phyloP scores from a whole-genome alignment of 208 protist species.

The Acanthamoeba triangularis region DNA sequence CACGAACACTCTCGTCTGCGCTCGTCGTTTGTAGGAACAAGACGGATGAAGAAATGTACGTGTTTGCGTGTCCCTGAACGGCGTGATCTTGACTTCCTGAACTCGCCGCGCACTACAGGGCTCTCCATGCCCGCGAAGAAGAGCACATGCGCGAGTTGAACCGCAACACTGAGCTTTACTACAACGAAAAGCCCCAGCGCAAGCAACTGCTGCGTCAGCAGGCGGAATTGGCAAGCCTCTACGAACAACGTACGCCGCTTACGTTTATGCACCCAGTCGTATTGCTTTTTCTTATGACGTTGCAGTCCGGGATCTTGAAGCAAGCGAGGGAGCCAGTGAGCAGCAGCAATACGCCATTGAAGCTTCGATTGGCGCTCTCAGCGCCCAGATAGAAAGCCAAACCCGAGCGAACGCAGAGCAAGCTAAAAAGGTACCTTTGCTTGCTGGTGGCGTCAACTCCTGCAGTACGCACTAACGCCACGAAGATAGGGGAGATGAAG shows the following conservation, averaged over 20 bases:
- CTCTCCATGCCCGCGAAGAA: not conserved
- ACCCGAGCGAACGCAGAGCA: not conserved
- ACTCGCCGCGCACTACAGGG: not conserved
- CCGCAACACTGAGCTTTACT: not conserved
- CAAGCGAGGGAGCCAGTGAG: not conserved
- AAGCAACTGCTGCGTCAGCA: not conserved
- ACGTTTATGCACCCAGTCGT: not conserved
- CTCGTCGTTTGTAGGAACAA: not conserved
- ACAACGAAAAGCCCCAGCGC: not conserved
- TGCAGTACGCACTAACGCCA: not conserved
- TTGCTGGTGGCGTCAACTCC: not conserved
- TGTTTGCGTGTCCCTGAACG: not conserved
- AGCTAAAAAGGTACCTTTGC: slow-evolving; percentile 1
- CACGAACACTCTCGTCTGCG: not conserved
- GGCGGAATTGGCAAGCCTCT: not conserved
- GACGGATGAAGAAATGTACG: not conserved
- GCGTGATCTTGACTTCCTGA: not conserved
- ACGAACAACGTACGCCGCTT: not conserved
- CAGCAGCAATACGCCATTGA: not conserved
- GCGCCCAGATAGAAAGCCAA: not conserved
- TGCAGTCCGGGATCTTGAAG: not conserved
- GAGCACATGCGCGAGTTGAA: slow-evolving; percentile 31
- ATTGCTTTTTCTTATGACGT: not conserved
- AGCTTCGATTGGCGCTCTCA: not conserved
- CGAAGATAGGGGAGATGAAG: not conserved